Percentiles rank a stretch among this genome's conserved stretches.
Conservation (phyloP, 2,329 filamentous ascomycete genomes). For the Phialemonium atrogriseum region DNA sequence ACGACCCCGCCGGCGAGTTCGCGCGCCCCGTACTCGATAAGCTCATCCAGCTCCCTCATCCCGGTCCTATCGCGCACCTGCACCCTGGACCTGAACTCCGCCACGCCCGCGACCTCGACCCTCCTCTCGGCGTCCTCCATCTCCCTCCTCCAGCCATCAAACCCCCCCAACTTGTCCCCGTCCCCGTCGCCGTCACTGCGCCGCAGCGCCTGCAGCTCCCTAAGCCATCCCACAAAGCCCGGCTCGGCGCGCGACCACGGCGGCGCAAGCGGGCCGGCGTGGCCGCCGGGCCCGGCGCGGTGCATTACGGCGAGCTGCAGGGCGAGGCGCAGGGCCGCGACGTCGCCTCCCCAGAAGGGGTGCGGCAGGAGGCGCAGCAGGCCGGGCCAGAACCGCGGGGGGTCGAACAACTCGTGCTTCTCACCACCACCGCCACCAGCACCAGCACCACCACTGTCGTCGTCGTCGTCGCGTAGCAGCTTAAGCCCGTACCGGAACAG, state of each 20-base stretch:
- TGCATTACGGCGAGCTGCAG: conserved; percentile 1
- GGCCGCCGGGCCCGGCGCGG: neutral
- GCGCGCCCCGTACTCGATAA: neutral
- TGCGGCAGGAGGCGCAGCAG: conserved; percentile 4
- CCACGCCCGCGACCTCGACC: neutral
- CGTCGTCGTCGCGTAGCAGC: neutral
- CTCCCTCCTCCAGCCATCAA: neutral
- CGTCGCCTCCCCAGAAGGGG: conserved; percentile 1
- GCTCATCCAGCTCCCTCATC: neutral
- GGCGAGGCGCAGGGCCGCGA: conserved; percentile 2
- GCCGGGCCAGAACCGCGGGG: neutral
- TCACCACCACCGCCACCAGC: neutral
- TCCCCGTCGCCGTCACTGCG: no score
- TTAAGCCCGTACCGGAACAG: conserved; percentile 5
- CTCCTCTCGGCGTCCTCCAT: neutral
- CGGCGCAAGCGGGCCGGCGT: neutral
- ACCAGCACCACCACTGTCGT: neutral
- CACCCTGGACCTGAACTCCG: conserved; percentile 2
- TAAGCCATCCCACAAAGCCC: conserved; percentile 1
- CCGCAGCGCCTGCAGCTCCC: neutral
- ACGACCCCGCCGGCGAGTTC: neutral
- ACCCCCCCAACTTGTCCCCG: no score
- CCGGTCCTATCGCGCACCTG: conserved; percentile 1
- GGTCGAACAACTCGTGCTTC: neutral
- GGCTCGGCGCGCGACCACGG: conserved; percentile 1